phyloP scores from a whole-genome alignment of 495 filamentous ascomycete species.

The Terfezia boudieri region DNA sequence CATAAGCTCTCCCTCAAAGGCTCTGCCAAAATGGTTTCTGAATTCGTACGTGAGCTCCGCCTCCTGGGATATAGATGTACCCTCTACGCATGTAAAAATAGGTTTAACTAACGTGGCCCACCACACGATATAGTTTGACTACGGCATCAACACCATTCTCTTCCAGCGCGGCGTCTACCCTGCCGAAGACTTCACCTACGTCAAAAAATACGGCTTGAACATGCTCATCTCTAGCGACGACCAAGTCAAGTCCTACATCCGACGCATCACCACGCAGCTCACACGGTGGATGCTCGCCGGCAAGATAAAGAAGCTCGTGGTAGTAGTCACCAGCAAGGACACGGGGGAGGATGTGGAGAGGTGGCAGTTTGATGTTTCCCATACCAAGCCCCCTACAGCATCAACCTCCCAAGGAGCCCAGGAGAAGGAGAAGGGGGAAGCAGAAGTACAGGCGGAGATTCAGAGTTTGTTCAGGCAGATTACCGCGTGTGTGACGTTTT shows the following conservation, averaged over 20 bases:
- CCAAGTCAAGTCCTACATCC: slow-evolving; percentile 91
- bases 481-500: slow-evolving; percentile 89
- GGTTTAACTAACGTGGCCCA: slow-evolving; percentile 63
- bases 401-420: slow-evolving; percentile 21
- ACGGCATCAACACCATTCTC: slow-evolving; percentile 2
- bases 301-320: slow-evolving; percentile 89
- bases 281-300: slow-evolving; percentile 80
- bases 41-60: slow-evolving; percentile 47
- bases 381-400: slow-evolving; percentile 24
- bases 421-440: slow-evolving; percentile 26
- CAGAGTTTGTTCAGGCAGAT: slow-evolving; percentile 93
- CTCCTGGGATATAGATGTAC: background rate
- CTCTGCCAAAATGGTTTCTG: slow-evolving; percentile 72
- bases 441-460: slow-evolving; percentile 86
- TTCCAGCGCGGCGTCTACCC: slow-evolving; percentile 96
- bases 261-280: slow-evolving; percentile 40
- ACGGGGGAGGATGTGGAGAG: slow-evolving; percentile 87
- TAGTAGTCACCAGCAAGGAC: slow-evolving; percentile 89
- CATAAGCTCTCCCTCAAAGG: slow-evolving; percentile 87
- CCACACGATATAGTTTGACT: slow-evolving; percentile 21
- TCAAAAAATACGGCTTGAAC: slow-evolving; percentile 98
- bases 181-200: slow-evolving; percentile 87
- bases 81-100: slow-evolving; percentile 41
- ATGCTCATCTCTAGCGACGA: slow-evolving; percentile 95
- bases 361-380: slow-evolving; percentile 84